Base-by-base conservation (phyloP, 805 yeast genomes). In the Saccharomyces cerevisiae region DNA sequence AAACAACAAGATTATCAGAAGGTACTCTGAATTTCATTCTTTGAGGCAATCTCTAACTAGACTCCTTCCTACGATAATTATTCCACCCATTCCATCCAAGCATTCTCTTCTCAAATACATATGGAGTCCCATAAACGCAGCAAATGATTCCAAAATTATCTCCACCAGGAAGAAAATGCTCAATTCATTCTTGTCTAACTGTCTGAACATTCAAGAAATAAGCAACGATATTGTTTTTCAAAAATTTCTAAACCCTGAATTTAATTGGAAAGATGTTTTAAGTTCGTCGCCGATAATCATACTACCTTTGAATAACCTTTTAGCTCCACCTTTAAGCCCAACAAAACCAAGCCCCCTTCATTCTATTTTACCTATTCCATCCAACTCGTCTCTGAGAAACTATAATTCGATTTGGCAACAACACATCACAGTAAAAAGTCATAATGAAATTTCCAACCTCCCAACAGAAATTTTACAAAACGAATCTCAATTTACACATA, bases 1-100 rank as follows among this genome's bases (percentile, higher is more conserved):
- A n/a, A 84, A 76, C 6, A 64, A 60, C 29, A 74, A 81, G 31
- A 91, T 89, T 4, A 81, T 91, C 49, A 76, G 99, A 62, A 76
- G 98, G 48, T 94, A 94, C 68, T 86, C 96, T 32, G 99, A 94
- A 67, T 94, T 94, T 67, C 97, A 89, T 64, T 81, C 87, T 50
- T 76, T 94, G 48, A 76, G 97, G 57, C 84, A 81, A 46, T 78
- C 86, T 4, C 74, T 94, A 24, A 75, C 83, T 2, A 82, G 85
- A 60, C 71, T 88, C 41, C 85, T 86, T 59, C 97, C 99, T 2
- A 82, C 94, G 2, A 67, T 83, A 3, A 79, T 94, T 2, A 81
- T 94, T 4, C 99, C 99, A 6, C 97, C 98, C 0, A 92, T 94
- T 9, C 99, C 99, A 0, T 87, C 84, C 68, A 87, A 87, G 67